Evolutionary conservation across 1,284 basidiomycete genomes (phyloP), one percentile per base, ranked within the genome.

Genomic region (Boletus sp.): DNA sequence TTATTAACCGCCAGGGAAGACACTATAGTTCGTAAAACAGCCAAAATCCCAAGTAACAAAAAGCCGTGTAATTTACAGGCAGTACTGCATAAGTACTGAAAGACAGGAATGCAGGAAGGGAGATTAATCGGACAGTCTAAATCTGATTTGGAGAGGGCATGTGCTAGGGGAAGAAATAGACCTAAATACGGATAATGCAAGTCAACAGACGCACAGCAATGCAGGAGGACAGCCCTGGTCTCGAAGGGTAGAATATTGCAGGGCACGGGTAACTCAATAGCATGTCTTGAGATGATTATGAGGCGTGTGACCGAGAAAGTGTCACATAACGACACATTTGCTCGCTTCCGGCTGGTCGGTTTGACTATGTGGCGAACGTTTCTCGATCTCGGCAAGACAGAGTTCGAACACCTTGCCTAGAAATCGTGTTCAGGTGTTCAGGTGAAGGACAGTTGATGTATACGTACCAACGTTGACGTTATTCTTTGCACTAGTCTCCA

Each of bases 401-500:
- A 88, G 76, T 59, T 96, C 91, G 56, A 96, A 96, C 8, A 94
- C 91, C 63, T 86, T 84, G 69, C 76, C 91, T 94, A 32, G 59
- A 38, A 46, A 51, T 27, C 14, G 33, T 14, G 9, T 29, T 48
- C 29, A 48, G 56, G 47, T 39, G 56, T 41, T 27, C 44, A 42
- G 5, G 8, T 22, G 20, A 47, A 33, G 5, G 32, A 33, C 17
- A 23, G 32, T 45, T 37, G 41, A 30, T 45, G 36, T 41, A 23
- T 36, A 39, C 91, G 70, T 60, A 93, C 92, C 80, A 57, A 97
- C 88, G 69, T 96, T 95, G 68, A 84, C 70, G 57, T 94, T 91
- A 57, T 84, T 80, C 74, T 91, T 92, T 36, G 94, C 92, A 58
- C 88, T 92, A 8, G 91, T 88, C 69, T 97, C 94, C 48, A 94